These are phyloP conservation scores for Rhododendron molle DNA, from an alignment of 148 eudicot species.

Conservation along the genomic window DNA sequence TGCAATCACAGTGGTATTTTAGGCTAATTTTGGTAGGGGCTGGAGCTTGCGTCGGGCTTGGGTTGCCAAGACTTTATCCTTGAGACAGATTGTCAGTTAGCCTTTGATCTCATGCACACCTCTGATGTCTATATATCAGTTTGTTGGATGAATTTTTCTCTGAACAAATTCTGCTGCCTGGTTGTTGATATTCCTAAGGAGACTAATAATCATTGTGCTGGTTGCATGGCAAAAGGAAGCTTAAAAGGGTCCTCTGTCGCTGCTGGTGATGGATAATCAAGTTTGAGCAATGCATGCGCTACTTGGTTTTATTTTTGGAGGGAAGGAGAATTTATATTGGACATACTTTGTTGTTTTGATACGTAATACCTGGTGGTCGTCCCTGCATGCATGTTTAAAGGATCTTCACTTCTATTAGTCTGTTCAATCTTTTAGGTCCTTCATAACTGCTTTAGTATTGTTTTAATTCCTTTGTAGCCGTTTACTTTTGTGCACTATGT, in stretches of 20 bases:
- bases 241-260: not conserved
- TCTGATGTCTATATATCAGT: not conserved
- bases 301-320: not conserved
- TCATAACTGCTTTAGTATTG: not conserved
- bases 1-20: not conserved
- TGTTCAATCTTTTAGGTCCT: not conserved
- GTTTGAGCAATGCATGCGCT: not conserved
- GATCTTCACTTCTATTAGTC: not conserved
- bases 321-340: not conserved
- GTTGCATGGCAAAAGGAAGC: not conserved
- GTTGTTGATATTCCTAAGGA: not conserved
- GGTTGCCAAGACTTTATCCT: not conserved
- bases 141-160: not conserved
- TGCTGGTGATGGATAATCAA: not conserved
- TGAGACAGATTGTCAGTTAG: not conserved
- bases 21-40: not conserved
- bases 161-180: not conserved
- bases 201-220: not conserved
- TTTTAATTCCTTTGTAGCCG: not conserved
- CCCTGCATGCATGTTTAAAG: not conserved
- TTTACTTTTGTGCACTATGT: not conserved
- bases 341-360: not conserved
- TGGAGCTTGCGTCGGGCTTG: not conserved
- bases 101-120: not conserved
- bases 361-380: not conserved